Conservation (phyloP, 2,329 filamentous ascomycete species). For the Periconia macrospinosa region DNA sequence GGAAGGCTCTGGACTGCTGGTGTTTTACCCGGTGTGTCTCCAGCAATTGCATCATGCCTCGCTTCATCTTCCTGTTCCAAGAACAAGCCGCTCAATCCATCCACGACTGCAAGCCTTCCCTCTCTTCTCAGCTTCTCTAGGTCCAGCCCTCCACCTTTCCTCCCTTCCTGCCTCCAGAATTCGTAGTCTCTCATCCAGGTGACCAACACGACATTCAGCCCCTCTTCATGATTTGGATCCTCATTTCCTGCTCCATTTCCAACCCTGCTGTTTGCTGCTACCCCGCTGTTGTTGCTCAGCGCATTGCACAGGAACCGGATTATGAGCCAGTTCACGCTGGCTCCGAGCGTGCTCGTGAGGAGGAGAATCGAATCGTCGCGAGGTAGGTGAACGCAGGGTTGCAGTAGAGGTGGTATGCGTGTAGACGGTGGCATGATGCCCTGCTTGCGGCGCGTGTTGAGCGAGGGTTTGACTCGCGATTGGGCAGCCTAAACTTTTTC, state of each 20-base stretch:
- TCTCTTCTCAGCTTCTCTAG: slow-evolving; percentile 61
- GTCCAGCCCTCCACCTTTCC: slow-evolving; percentile 73
- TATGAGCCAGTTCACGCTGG: slow-evolving; percentile 58
- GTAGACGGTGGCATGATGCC: slow-evolving; percentile 44
- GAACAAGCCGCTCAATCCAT: slow-evolving; percentile 69
- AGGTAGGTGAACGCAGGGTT: slow-evolving; percentile 64
- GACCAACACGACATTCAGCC: slow-evolving; percentile 65
- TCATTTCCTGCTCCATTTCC: neutral
- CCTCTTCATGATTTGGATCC: slow-evolving; percentile 13
- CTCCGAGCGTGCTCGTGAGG: slow-evolving; percentile 65
- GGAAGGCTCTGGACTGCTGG: neutral
- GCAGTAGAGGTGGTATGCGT: slow-evolving; percentile 64
- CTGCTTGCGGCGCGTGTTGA: neutral
- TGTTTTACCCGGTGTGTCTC: neutral
- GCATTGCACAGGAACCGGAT: slow-evolving; percentile 55
- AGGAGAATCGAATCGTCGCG: slow-evolving; percentile 63
- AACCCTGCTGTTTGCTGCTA: slow-evolving; percentile 45
- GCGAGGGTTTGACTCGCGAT: neutral
- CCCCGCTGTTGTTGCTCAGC: slow-evolving; percentile 39
- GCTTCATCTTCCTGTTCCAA: slow-evolving; percentile 9
- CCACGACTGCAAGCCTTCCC: slow-evolving; percentile 70
- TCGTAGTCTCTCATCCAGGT: slow-evolving; percentile 78
- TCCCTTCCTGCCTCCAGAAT: slow-evolving; percentile 76
- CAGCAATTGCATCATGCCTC: neutral
- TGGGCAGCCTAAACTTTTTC: too few relatives aligned